These are phyloP conservation scores for Penicillium sp. DNA, from an alignment of 2,329 filamentous ascomycete species.

Conservation along the genomic window DNA sequence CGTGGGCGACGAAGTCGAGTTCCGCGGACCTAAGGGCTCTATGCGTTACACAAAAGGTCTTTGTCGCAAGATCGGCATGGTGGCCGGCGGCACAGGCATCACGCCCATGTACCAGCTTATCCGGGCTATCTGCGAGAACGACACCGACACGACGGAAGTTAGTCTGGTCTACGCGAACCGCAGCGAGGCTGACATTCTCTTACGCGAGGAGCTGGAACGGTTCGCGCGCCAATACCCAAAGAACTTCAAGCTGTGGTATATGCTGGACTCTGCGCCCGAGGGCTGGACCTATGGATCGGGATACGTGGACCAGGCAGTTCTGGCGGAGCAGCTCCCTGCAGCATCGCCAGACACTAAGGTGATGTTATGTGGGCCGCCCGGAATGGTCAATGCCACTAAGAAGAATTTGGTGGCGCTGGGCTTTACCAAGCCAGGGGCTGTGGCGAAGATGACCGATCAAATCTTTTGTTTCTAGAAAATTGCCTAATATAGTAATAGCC, in stretches of 20 bases:
- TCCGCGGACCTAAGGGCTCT: slow-evolving; percentile 32
- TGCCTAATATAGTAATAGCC: slow-evolving; percentile 24
- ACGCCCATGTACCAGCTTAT: slow-evolving; percentile 56
- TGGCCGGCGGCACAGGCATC: slow-evolving; percentile 35
- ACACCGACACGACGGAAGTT: slow-evolving; percentile 49
- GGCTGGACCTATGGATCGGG: slow-evolving; percentile 45
- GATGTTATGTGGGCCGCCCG: slow-evolving; percentile 54
- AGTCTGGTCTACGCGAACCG: slow-evolving; percentile 54
- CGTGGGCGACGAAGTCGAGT: slow-evolving; percentile 28
- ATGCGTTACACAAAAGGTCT: slow-evolving; percentile 27
- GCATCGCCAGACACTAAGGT: slow-evolving; percentile 44
- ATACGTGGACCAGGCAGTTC: slow-evolving; percentile 45
- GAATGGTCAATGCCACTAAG: slow-evolving; percentile 52
- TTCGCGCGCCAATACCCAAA: slow-evolving; percentile 45
- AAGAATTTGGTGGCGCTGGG: slow-evolving; percentile 44
- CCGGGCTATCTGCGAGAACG: slow-evolving; percentile 54
- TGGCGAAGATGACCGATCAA: slow-evolving; percentile 48
- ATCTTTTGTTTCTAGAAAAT: slow-evolving; percentile 43
- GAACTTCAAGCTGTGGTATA: slow-evolving; percentile 50
- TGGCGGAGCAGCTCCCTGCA: slow-evolving; percentile 44
- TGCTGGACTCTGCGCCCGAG: slow-evolving; percentile 43
- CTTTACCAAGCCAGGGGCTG: slow-evolving; percentile 44
- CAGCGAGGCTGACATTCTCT: slow-evolving; percentile 51
- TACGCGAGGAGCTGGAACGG: slow-evolving; percentile 48
- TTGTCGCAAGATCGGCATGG: slow-evolving; percentile 31